Evolutionary conservation across 257 asterid species (phyloP).

Genomic region (Scutellaria baicalensis): DNA sequence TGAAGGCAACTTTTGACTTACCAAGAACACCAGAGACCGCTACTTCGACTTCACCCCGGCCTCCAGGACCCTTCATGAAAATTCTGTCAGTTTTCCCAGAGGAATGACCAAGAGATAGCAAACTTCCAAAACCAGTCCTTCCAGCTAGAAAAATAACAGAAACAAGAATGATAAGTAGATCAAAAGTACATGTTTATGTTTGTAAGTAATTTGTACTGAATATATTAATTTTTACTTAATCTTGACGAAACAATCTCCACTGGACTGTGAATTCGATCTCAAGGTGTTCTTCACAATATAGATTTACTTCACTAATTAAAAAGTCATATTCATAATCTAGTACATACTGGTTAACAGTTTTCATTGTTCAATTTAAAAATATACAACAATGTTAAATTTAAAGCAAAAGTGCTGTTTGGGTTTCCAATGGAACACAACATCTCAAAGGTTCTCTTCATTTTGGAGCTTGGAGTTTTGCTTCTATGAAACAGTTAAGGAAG

Average conservation of each 20-base stretch:
- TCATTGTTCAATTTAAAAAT: not conserved
- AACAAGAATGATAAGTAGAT: not conserved
- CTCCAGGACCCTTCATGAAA: slow-evolving; percentile 99
- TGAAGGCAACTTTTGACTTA: slow-evolving; percentile 15
- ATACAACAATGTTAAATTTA: not conserved
- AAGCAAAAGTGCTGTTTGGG: too few relatives aligned
- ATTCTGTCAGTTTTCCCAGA: slow-evolving; percentile 84
- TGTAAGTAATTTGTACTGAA: not conserved
- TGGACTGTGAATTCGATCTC: not conserved
- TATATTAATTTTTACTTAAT: not conserved
- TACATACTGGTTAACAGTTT: not conserved
- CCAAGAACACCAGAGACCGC: slow-evolving; percentile 97
- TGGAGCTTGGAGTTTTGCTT: not conserved
- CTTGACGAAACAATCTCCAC: not conserved
- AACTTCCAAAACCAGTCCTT: slow-evolving; percentile 89
- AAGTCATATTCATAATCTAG: not conserved
- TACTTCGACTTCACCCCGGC: slow-evolving; percentile 98
- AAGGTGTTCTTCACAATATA: not conserved
- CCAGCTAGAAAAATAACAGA: slow-evolving; percentile 50
- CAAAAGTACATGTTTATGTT: not conserved
- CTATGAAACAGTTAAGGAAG: not conserved
- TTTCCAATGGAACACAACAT: not conserved
- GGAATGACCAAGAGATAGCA: slow-evolving; percentile 83
- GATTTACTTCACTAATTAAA: not conserved
- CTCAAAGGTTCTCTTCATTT: too few relatives aligned